Evolutionary conservation across 179 eudicot genomes (phyloP).

Genomic region (Nepenthes alata): DNA sequence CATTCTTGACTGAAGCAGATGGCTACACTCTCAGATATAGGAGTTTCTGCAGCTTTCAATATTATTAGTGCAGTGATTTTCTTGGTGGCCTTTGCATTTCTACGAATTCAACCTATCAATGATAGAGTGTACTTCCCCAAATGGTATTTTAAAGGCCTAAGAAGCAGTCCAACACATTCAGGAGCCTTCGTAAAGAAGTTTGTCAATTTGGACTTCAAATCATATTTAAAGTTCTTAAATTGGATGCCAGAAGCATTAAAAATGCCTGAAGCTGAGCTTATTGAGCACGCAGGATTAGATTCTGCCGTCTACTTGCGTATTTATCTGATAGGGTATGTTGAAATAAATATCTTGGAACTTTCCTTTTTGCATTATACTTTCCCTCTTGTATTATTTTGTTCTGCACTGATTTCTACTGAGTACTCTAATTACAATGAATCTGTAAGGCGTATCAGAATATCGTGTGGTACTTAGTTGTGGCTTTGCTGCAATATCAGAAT

Average conservation of each 20-base stretch:
- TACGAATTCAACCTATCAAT: slow-evolving; percentile 77
- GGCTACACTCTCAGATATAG: slow-evolving; percentile 58
- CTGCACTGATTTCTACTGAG: not conserved
- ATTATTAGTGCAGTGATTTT: slow-evolving; percentile 46
- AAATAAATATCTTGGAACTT: not conserved
- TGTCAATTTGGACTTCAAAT: slow-evolving; percentile 61
- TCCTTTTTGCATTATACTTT: not conserved
- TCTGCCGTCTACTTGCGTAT: slow-evolving; percentile 77
- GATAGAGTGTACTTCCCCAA: slow-evolving; percentile 87
- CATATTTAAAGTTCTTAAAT: slow-evolving; percentile 59
- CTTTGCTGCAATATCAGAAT: no score
- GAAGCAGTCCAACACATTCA: slow-evolving; percentile 47
- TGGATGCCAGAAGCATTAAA: slow-evolving; percentile 81
- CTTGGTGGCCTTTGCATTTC: slow-evolving; percentile 59
- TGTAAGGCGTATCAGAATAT: not conserved
- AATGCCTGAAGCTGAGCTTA: slow-evolving; percentile 81
- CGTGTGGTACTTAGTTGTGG: no score
- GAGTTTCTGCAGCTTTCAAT: slow-evolving; percentile 57
- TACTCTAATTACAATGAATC: not conserved
- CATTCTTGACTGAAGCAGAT: slow-evolving; percentile 17
- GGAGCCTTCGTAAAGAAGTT: slow-evolving; percentile 48
- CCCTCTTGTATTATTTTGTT: not conserved
- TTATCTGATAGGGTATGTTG: slow-evolving; percentile 53
- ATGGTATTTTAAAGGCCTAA: slow-evolving; percentile 73
- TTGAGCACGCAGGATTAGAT: slow-evolving; percentile 83